Evolutionary conservation across 495 filamentous ascomycete species (phyloP), one percentile per base, ranked within the genome.

Genomic region (Talaromyces trachyspermus): DNA sequence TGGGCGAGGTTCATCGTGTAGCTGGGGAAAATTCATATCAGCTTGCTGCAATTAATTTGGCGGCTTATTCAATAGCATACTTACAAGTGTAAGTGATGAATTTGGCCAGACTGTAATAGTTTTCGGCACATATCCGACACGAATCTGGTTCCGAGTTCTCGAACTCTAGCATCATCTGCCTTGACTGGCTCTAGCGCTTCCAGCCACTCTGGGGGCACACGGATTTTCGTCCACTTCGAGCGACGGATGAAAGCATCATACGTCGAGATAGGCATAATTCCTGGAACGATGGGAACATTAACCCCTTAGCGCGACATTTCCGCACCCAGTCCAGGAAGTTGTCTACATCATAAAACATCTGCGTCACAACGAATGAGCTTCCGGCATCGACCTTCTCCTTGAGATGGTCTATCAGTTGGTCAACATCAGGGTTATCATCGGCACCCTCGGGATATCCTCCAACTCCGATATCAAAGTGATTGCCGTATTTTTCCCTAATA

Each of bases 1-100:
- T 95, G 88, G 5, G 89, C 91, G 10, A 99, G 74, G 66, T 99
- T 99, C 94, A 99, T 99, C 40, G 94, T 99, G 65, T 99, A 99
- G 67, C 79, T 83, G 50, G 22, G 23, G 19, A 30, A 26, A n/a
- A 18, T 45, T 26, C 25, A 39, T 43, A 14, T 32, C 10, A 26
- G 46, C 5, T 9, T 15, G 36, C 42, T 14, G 10, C 47, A 26
- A 43, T n/a, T n/a, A n/a, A n/a, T n/a, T n/a, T n/a, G n/a, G n/a
- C n/a, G n/a, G n/a, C n/a, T n/a, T n/a, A n/a, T n/a, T n/a, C n/a
- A n/a, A n/a, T n/a, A 53, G 19, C 8, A 33, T 19, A 61, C 73
- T 69, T 65, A 83, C 78, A 99, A 99, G 66, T 99, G 94, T 50
- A 99, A 65, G 54, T 95, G 88, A 51, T 81, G 76, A 53, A 96